Base-by-base conservation (phyloP, 1,284 basidiomycete genomes). In the Boletus putidus region DNA sequence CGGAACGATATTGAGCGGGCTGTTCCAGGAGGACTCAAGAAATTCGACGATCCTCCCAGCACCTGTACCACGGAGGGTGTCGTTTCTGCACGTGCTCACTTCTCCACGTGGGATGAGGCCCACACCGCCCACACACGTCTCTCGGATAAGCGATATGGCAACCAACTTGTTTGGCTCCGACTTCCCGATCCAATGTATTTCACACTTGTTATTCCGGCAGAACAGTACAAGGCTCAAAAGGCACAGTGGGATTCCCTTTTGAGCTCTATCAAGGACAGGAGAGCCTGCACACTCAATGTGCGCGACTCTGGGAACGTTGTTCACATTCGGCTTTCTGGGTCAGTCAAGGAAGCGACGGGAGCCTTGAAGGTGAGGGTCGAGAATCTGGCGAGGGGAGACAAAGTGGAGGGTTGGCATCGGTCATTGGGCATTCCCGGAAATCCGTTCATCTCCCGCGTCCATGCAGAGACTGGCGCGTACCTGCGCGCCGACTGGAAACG, bases 281-380 rank as follows among this genome's bases (percentile, higher is more conserved):
- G 53, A 42, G 68, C 68, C 1, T 76, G 75, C 42, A 61, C 65
- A 8, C 52, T 76, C 27, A 59, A 61, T 6, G 52, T 72, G 9
- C 62, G 63, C 36, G 59, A 71, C 9, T 20, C 18, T 9, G 68
- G 62, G 1, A 58, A 62, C 15, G n/a, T 52, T 14, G 65, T 75
- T 31, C 52, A 53, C 27, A 65, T 77, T 45, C 70, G 55, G 23
- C 58, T 77, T 18, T 63, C 62, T 57, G 77, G 52, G 63, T 82
- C 55, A 39, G 74, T 48, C 75, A 80, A 80, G 69, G 78, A 81
- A 62, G 76, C 77, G 2, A 76, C 80, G 2, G 84, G 84, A 3
- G 74, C 78, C 7, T 63, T 86, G 57, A 86, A 85, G 68, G 84
- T 86, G n/a, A 73, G 82, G 50, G 80, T 83, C 0, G 84, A 86